Conservation (phyloP, 2,329 filamentous ascomycete genomes). For the Calycina herbarum region DNA sequence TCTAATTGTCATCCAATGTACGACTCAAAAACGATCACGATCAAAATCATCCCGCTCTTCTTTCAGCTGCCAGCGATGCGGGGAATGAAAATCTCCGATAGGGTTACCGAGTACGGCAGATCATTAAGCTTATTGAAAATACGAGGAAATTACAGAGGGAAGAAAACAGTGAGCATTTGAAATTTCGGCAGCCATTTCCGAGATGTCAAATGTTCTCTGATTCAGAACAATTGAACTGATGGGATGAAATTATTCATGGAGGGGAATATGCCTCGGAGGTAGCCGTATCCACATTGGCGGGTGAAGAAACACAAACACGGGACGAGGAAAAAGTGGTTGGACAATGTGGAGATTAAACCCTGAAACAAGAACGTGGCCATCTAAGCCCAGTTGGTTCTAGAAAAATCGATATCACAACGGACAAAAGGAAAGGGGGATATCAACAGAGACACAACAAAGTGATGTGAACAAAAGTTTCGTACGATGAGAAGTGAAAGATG, state of each 20-base stretch:
- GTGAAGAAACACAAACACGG: constrained; percentile 2
- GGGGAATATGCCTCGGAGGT: neutral
- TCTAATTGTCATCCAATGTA: neutral
- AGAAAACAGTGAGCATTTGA: neutral
- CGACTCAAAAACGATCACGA: neutral
- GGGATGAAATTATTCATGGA: neutral
- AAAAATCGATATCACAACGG: neutral
- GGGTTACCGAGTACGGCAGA: neutral
- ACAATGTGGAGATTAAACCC: neutral
- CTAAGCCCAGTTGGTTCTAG: neutral
- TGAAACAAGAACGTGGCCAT: neutral
- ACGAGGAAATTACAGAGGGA: neutral
- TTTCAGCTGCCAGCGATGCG: neutral
- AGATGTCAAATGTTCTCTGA: neutral
- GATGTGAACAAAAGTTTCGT: neutral
- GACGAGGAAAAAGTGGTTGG: neutral
- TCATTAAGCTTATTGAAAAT: neutral
- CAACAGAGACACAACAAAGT: neutral
- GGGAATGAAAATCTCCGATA: neutral
- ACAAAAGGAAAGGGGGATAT: neutral
- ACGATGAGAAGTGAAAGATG: neutral
- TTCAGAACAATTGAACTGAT: neutral
- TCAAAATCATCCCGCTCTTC: neutral
- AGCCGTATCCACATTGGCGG: neutral
- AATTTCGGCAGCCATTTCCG: neutral